These are phyloP conservation scores for Quercus phellos DNA, from an alignment of 331 rosid genomes.

Conservation along the genomic window DNA sequence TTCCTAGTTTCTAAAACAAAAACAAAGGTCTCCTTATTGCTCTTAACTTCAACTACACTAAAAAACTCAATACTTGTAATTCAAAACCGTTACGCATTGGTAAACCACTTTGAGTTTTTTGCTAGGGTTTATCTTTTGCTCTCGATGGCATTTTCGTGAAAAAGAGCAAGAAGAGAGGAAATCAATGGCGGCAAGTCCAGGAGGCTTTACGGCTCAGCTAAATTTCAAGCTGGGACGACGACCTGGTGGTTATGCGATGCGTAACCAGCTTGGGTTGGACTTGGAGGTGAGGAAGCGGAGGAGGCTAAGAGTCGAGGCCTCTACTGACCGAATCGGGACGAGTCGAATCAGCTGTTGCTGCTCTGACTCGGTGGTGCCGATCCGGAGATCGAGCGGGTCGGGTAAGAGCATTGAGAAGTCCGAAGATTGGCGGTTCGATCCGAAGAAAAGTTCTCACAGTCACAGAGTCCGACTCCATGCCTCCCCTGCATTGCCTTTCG, in stretches of 20 bases:
- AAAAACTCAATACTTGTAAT: not conserved
- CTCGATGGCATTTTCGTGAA: conserved; percentile 36
- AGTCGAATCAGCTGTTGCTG: conserved; percentile 48
- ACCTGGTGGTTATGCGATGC: conserved; percentile 13
- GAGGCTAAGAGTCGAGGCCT: conserved; percentile 21
- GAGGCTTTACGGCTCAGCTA: conserved; percentile 59
- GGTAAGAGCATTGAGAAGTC: conserved; percentile 40
- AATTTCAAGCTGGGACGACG: conserved; percentile 41
- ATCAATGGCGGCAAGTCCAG: conserved; percentile 62
- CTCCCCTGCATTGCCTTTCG: conserved; percentile 69
- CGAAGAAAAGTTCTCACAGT: conserved; percentile 41
- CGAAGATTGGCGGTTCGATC: conserved; percentile 64
- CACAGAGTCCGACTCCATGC: conserved; percentile 47
- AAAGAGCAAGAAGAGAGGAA: no score
- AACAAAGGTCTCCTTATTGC: not conserved
- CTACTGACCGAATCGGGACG: conserved; percentile 22
- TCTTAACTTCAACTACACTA: not conserved
- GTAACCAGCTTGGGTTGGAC: conserved; percentile 14
- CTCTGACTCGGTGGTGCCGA: conserved; percentile 62
- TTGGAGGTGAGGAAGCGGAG: conserved; percentile 37
- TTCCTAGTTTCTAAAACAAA: not conserved
- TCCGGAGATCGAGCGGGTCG: conserved; percentile 46
- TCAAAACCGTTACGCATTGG: no score
- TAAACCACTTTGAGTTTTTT: not conserved
- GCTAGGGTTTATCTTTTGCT: not conserved